Conservation (phyloP, 176 grass and related monocot genomes). For the Hordeum marinum region DNA sequence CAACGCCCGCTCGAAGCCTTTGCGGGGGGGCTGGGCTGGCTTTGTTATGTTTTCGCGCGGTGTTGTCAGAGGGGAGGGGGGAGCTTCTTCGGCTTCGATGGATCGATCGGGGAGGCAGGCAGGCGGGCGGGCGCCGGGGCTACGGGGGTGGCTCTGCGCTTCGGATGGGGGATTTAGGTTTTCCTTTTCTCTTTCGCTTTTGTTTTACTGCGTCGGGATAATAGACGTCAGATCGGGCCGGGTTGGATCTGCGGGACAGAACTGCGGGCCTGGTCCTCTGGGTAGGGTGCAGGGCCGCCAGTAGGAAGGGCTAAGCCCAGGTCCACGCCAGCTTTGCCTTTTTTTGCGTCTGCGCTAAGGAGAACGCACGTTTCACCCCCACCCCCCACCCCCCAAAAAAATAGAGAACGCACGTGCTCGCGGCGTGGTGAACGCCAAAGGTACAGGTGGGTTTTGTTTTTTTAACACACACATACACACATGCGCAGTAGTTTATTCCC, state of each 20-base stretch:
- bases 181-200: not conserved
- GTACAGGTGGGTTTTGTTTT: too few relatives aligned
- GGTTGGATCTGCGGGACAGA: not conserved
- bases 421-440: too few relatives aligned
- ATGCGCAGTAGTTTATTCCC: too few relatives aligned
- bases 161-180: conserved; percentile 19
- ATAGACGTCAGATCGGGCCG: not conserved
- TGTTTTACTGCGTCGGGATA: not conserved
- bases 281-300: not conserved
- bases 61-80: conserved; percentile 1
- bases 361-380: not conserved
- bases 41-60: conserved; percentile 27
- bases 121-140: not conserved
- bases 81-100: conserved; percentile 38
- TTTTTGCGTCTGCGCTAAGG: not conserved
- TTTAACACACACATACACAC: too few relatives aligned
- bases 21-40: not conserved
- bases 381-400: too few relatives aligned
- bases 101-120: conserved; percentile 24
- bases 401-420: too few relatives aligned
- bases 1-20: conserved; percentile 17
- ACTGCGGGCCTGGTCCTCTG: not conserved
- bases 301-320: not conserved
- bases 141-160: not conserved
- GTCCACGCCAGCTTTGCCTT: not conserved